Evolutionary conservation across 2,329 filamentous ascomycete species (phyloP).

Genomic region (Epichloe coenophiala): DNA sequence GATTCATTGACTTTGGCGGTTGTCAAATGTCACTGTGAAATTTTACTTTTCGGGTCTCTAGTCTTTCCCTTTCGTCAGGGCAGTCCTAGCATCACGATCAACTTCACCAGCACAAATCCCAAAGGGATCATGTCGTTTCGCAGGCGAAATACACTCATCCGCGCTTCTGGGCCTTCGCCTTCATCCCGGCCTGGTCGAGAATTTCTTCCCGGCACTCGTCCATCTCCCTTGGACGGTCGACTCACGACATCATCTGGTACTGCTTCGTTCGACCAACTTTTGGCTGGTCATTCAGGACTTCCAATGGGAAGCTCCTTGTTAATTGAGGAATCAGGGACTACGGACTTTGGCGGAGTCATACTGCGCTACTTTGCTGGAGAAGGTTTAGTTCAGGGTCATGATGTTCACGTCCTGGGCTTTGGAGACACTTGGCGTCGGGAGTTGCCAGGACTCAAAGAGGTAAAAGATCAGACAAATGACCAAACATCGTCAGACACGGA

Average conservation of each 20-base stretch:
- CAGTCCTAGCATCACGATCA: background rate
- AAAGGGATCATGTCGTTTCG: constrained; percentile 38
- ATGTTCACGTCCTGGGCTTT: constrained; percentile 72
- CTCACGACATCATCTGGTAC: constrained; percentile 86
- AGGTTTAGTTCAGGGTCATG: constrained; percentile 81
- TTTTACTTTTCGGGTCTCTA: background rate
- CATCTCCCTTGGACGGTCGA: constrained; percentile 79
- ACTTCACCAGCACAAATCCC: background rate
- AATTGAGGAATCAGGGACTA: constrained; percentile 80
- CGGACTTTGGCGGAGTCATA: constrained; percentile 78
- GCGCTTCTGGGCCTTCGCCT: constrained; percentile 13
- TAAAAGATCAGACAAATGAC: constrained; percentile 23
- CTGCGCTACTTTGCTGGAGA: constrained; percentile 86
- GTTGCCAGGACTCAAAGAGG: constrained; percentile 55
- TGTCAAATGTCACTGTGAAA: too few species aligned
- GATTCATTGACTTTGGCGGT: too few species aligned
- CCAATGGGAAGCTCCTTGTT: constrained; percentile 69
- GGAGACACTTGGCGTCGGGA: constrained; percentile 71
- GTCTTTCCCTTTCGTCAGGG: background rate
- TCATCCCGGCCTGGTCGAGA: constrained; percentile 20
- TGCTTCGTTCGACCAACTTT: constrained; percentile 65
- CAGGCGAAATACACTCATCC: constrained; percentile 41
- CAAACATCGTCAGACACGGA: constrained; percentile 37
- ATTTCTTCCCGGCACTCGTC: constrained; percentile 45
- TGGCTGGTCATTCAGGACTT: constrained; percentile 78